Base-by-base conservation (phyloP, 768 basidiomycete species). In the Galerina sulciceps region DNA sequence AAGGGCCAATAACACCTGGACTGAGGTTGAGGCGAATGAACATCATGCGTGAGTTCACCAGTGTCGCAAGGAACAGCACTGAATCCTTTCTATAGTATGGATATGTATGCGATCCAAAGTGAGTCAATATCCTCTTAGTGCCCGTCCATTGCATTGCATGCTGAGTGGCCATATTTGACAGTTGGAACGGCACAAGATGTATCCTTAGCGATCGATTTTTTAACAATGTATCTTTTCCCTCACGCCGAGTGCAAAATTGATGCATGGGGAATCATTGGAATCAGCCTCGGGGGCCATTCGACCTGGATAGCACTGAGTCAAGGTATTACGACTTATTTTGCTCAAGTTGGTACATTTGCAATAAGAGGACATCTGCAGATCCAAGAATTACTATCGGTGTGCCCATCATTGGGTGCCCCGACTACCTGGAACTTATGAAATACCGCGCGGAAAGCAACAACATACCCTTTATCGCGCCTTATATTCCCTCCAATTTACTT, bases 261-360 rank as follows among this genome's bases (percentile, higher is more conserved):
- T 6, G 80, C 85, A 55, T 97, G 89, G 88, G 85, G 85, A 10
- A 78, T 90, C 3, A 81, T 84, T 0, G 94, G 94, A 0, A 79
- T 89, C 63, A 91, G 89, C 59, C 83, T 97, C 0, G 94, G 94
- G 0, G 94, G 93, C 0, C 93, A 97, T 69, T 81, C 91, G 0
- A 80, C 90, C 0, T 96, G 94, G 93, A 79, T 90, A 31, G 76
- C 80, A 1, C 80, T 93, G 36, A 67, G 81, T 18, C 75, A 76
- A 61, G 81, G 82, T 76, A 68, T 14, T 69, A 48, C 6, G 20
- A 14, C 45, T 48, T 37, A 14, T 17, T 38, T 22, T 48, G 10
- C 50, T 6, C 22, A 11, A 53, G 31, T 9, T n/a, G n/a, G 2
- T 4, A 31, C 38, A 6, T 20, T 36, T 46, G 10, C 6, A 36